Evolutionary conservation across 352 stramenopile species (phyloP).

Genomic region (Phytophthora aleatoria): DNA sequence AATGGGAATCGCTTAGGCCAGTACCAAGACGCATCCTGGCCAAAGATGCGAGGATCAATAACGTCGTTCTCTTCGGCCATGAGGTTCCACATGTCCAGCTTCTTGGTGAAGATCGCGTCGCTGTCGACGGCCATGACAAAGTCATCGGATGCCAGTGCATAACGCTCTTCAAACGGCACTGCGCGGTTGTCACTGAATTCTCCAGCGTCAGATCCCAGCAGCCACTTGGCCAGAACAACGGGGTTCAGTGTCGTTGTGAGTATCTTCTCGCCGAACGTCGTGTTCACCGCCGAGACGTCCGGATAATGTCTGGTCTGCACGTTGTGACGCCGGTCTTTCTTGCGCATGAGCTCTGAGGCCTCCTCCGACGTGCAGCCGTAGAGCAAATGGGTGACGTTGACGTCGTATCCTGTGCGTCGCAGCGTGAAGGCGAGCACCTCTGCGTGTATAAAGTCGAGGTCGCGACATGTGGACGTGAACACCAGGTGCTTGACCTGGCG

Average conservation of each 20-base stretch:
- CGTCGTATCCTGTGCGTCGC: conserved; percentile 54
- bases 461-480: conserved; percentile 77
- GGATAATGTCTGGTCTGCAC: conserved; percentile 58
- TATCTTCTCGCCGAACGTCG: conserved; percentile 61
- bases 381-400: conserved; percentile 71
- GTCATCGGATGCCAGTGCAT: conserved; percentile 50
- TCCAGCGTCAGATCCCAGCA: conserved; percentile 38
- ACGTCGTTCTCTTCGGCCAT: conserved; percentile 68
- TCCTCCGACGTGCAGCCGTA: conserved; percentile 66
- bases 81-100: conserved; percentile 74
- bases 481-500: conserved; percentile 65
- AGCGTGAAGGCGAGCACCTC: conserved; percentile 76
- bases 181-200: conserved; percentile 17
- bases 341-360: conserved; percentile 40
- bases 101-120: conserved; percentile 85
- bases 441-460: conserved; percentile 65
- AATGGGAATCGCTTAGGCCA: conserved; percentile 58
- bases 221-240: conserved; percentile 59
- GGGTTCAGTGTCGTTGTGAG: conserved; percentile 71
- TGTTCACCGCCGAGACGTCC: conserved; percentile 31
- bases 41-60: conserved; percentile 63
- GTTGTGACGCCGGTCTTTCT: conserved; percentile 55
- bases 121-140: conserved; percentile 83
- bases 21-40: conserved; percentile 85
- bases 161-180: conserved; percentile 38